A percentile compares a stretch with the other conserved stretches of the same genome.
These are phyloP conservation scores for Rugosomyces carneus DNA, from an alignment of 1,284 basidiomycete species.

Conservation along the genomic window DNA sequence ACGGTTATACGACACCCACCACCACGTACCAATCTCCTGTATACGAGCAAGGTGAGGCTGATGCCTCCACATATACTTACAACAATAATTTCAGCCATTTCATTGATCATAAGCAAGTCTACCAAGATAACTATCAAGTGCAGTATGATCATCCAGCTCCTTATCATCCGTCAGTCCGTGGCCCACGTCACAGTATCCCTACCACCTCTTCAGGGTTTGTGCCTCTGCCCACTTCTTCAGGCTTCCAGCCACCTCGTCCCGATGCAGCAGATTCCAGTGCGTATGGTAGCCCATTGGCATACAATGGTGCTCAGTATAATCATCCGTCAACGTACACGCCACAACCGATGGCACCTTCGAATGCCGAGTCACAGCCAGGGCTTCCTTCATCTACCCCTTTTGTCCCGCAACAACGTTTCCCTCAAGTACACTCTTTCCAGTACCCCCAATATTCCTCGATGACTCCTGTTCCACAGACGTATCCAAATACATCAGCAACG, in stretches of 20 bases:
- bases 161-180: conserved; percentile 35
- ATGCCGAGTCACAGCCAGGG: conserved; percentile 15
- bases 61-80: conserved; percentile 30
- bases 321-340: conserved; percentile 26
- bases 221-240: conserved; percentile 32
- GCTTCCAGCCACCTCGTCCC: conserved; percentile 28
- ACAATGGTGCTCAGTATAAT: conserved; percentile 27
- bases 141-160: conserved; percentile 44
- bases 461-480: conserved; percentile 23
- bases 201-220: conserved; percentile 64
- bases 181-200: conserved; percentile 63
- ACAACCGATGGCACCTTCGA: conserved; percentile 31
- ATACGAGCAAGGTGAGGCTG: conserved; percentile 26
- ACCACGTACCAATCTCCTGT: conserved; percentile 15
- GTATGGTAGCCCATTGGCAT: conserved; percentile 33
- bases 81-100: conserved; percentile 32
- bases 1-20: conserved; percentile 24
- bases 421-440: conserved; percentile 27
- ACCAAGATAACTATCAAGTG: conserved; percentile 41
- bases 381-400: conserved; percentile 28
- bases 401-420: conserved; percentile 31
- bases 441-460: conserved; percentile 31
- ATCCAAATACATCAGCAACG: conserved; percentile 20
- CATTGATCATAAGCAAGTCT: conserved; percentile 25
- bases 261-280: conserved; percentile 44